Percentiles rank a stretch among this genome's conserved stretches.
Evolutionary conservation across 371 early-diverging fungal genomes (phyloP).

Genomic region (Fennellomyces sp.): DNA sequence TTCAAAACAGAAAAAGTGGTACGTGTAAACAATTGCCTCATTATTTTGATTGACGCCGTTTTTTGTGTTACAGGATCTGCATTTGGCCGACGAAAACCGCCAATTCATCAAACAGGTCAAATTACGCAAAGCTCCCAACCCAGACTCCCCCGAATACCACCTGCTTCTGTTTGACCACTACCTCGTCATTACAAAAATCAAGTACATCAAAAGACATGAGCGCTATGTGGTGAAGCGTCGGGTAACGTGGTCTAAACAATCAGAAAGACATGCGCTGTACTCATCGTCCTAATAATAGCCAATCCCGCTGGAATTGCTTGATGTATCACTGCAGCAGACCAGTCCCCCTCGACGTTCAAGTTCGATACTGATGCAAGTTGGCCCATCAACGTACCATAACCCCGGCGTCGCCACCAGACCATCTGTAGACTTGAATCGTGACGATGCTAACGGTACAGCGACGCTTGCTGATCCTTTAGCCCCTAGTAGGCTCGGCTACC

Average conservation of each 20-base stretch:
- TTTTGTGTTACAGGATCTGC: constrained; percentile 28
- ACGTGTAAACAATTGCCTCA: not conserved
- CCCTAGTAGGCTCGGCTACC: constrained; percentile 44
- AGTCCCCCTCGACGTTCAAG: constrained; percentile 25
- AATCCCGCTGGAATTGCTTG: constrained; percentile 75
- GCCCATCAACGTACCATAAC: not conserved
- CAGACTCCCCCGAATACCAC: constrained; percentile 66
- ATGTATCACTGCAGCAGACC: constrained; percentile 14
- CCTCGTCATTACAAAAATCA: constrained; percentile 40
- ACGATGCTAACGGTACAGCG: not conserved
- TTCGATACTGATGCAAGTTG: constrained; percentile 52
- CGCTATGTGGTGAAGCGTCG: constrained; percentile 37
- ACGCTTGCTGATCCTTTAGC: not conserved
- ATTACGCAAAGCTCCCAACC: constrained; percentile 50
- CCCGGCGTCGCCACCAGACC: not conserved
- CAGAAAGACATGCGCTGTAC: not conserved
- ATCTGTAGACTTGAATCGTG: not conserved
- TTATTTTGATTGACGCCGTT: not conserved
- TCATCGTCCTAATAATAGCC: constrained; percentile 40
- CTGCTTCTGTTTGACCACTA: constrained; percentile 48
- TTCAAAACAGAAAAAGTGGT: constrained; percentile 52
- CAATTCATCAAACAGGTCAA: constrained; percentile 40
- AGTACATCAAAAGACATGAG: constrained; percentile 27
- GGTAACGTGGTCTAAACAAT: constrained; percentile 21
- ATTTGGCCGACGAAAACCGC: constrained; percentile 30